Evolutionary conservation across 495 filamentous ascomycete species (phyloP).

Genomic region (Annulohypoxylon stygium): DNA sequence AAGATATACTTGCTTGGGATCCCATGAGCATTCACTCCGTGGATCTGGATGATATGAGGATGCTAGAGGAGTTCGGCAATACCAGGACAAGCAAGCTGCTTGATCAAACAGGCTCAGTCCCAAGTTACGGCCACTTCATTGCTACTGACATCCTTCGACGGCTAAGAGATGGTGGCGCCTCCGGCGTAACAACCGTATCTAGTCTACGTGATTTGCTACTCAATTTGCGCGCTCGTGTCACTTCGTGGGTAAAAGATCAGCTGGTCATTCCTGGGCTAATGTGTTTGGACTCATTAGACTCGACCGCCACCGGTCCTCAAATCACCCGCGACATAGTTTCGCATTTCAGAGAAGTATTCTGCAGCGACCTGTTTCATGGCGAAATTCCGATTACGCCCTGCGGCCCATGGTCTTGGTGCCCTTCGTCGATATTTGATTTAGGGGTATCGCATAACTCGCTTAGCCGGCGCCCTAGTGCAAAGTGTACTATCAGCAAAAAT

Average conservation of each 20-base stretch:
- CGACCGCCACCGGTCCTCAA: slow-evolving; percentile 2
- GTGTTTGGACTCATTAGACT: background rate
- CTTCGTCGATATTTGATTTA: background rate
- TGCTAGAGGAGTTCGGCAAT: background rate
- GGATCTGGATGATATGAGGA: background rate
- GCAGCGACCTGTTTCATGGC: background rate
- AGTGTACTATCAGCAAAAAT: background rate
- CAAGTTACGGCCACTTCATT: background rate
- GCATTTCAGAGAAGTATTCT: background rate
- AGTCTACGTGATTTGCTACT: background rate
- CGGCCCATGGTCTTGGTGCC: background rate
- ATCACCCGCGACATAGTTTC: slow-evolving; percentile 2
- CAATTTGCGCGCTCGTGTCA: background rate
- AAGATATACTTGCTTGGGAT: slow-evolving; percentile 35
- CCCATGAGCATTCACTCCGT: background rate
- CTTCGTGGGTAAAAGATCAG: slow-evolving; percentile 14
- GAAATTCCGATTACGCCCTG: background rate
- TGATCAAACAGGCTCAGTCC: background rate
- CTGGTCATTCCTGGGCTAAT: background rate
- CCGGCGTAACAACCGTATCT: background rate
- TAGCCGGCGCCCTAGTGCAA: background rate
- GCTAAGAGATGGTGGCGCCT: background rate
- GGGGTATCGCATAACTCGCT: background rate
- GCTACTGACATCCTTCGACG: background rate
- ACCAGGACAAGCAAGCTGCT: background rate